Base-by-base conservation (phyloP, 768 basidiomycete species). In the Pisolithus orientalis region DNA sequence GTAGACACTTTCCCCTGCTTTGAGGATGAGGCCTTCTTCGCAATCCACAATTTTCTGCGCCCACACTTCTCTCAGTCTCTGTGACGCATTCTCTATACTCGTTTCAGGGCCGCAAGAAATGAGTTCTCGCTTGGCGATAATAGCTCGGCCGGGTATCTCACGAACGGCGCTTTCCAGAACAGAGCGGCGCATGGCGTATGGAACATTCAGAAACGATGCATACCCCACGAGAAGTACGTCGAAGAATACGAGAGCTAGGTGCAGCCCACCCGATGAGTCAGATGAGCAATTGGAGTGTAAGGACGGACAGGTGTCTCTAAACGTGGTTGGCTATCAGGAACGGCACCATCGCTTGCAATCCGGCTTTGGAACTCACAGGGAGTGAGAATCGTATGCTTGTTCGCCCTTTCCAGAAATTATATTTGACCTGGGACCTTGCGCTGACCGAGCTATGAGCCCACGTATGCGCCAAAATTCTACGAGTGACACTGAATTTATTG, bases 191-290 rank as follows among this genome's bases (percentile, higher is more conserved):
- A 70, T 58, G 0, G 67, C 64, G 59, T 94, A 94, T 0, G 83
- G 67, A 3, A 63, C 63, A 10, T 72, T 69, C 6, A 90, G 58
- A 10, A 90, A 69, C 7, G 78, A 83, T 34, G 65, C 59, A n/a
- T 70, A 79, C 58, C 93, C 80, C 0, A 91, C 69, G n/a, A 78
- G 64, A 6, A 96, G 75, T 13, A 94, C 60, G 60, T 96, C 94
- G 61, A 94, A 96, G 71, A 93, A 94, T 11, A 92, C 84, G 16
- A 95, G 75, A 17, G 82, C 88, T 6, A 94, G 80, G 54, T 84
- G 85, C 2, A 82, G 76, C 9, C 47, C 45, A 9, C 70, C 63
- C 14, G 68, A 68, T 5, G 34, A 34, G 6, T 55, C 43, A 17
- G 70, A 66, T 3, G 71, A 68, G 2, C 60, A 69, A 53, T 74